A percentile compares a stretch with the other conserved stretches of the same genome.
Evolutionary conservation across 208 protist genomes (phyloP).

Genomic region (Acanthamoeba culbertsoni): DNA sequence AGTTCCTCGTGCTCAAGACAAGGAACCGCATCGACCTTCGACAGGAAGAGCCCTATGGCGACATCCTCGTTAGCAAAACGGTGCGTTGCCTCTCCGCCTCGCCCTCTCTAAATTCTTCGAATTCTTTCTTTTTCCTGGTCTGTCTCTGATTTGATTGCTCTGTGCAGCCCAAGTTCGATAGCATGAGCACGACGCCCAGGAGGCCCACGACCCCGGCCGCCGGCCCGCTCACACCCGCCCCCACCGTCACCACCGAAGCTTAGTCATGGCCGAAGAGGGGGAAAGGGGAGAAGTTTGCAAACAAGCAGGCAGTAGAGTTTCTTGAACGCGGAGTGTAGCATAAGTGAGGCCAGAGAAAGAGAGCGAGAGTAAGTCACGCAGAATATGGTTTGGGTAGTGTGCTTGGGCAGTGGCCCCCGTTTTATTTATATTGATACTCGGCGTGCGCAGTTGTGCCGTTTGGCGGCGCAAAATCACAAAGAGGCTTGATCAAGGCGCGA

Average conservation of each 20-base stretch:
- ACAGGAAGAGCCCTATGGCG: conserved; percentile 72
- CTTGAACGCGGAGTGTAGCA: no score
- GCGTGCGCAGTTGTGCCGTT: no score
- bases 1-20: conserved; percentile 80
- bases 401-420: background rate
- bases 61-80: conserved; percentile 74
- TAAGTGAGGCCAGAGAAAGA: background rate
- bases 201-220: background rate
- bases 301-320: no score
- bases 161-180: conserved; percentile 44
- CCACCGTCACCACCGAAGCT: background rate
- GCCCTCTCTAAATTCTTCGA: background rate
- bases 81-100: background rate
- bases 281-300: background rate
- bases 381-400: background rate
- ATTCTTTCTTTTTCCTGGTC: background rate
- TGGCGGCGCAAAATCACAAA: no score
- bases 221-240: background rate
- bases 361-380: background rate
- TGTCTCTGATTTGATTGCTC: background rate
- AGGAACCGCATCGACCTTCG: conserved; percentile 69
- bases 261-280: background rate
- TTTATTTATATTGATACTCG: background rate
- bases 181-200: conserved; percentile 18
- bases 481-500: no score